Evolutionary conservation across 2,329 filamentous ascomycete genomes (phyloP).

Genomic region (Penicillium digitatum): DNA sequence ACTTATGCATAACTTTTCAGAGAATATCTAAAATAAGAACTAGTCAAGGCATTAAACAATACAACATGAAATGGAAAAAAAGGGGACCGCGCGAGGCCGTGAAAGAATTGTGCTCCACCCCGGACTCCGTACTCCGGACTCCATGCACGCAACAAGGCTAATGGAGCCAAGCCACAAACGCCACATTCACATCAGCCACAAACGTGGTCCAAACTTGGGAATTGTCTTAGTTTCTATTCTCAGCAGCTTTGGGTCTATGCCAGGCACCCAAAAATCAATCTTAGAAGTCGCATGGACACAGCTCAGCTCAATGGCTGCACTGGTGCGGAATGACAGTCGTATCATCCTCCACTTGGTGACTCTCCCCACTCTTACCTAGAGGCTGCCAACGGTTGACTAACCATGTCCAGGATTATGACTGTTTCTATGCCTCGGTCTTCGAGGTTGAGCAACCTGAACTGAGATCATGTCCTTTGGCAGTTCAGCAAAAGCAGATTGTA

Average conservation of each 20-base stretch:
- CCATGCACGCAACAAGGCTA: not conserved
- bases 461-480: slow-evolving; percentile 69
- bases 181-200: not conserved
- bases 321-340: slow-evolving; percentile 55
- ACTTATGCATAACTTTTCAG: no score
- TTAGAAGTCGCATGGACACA: slow-evolving; percentile 8
- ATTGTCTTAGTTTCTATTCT: not conserved
- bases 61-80: no score
- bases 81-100: no score
- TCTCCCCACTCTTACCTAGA: slow-evolving; percentile 5
- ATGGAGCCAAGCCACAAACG: not conserved
- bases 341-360: slow-evolving; percentile 79
- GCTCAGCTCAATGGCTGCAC: slow-evolving; percentile 19
- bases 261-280: not conserved
- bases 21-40: no score
- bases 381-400: not conserved
- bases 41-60: no score
- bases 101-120: no score
- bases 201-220: no score
- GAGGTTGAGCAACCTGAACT: slow-evolving; percentile 74
- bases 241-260: not conserved
- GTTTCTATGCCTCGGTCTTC: slow-evolving; percentile 90
- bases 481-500: slow-evolving; percentile 89
- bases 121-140: no score
- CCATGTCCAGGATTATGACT: slow-evolving; percentile 50